Base-by-base conservation (phyloP, 1,139 yeast species). In the Magnusiomyces suaveolens region DNA sequence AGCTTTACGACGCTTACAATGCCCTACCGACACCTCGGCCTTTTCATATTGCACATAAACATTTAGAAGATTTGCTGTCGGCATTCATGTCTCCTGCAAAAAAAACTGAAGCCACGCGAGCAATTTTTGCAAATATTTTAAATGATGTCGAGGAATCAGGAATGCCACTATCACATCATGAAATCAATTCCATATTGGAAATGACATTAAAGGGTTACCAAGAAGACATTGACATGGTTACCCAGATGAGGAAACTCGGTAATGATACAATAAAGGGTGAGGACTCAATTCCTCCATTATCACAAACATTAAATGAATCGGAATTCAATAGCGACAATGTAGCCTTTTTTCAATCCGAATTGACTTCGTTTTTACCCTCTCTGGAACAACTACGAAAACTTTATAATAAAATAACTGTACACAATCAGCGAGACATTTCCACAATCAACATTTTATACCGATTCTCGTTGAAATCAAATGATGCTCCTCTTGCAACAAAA, bases 11-110 rank as follows among this genome's bases (percentile, higher is more conserved):
- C 26, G 64, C 71, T n/a, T 77, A 74, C 60, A 58, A 66, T 25
- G 64, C 67, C 8, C 61, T 76, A 12, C 78, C 79, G 1, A 52
- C 44, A 1, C 59, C 59, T 14, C 48, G 55, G 12, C 72, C 75
- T 3, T 60, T 66, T 3, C 68, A 69, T 53, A 63, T 76, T 50
- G 57, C 63, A 2, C 68, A 72, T 2, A 59, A 63, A 10, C 76
- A 77, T 59, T 65, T 78, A 39, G 75, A 76, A 56, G 68, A 66
- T 10, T 67, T 79, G 39, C 56, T 78, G 24, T 55, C 61, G 2
- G 61, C 60, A 39, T 69, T 75, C 53, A 59, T 72, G 54, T 56
- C 32, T 32, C 46, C 43, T 18, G 44, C 41, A 43, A 43, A 16
- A 43, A 41, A 41, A 8, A 41, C 44, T 18, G 44, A 41, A n/a